Evolutionary conservation across 2,329 filamentous ascomycete genomes (phyloP).

Genomic region (Penicillium hordei): DNA sequence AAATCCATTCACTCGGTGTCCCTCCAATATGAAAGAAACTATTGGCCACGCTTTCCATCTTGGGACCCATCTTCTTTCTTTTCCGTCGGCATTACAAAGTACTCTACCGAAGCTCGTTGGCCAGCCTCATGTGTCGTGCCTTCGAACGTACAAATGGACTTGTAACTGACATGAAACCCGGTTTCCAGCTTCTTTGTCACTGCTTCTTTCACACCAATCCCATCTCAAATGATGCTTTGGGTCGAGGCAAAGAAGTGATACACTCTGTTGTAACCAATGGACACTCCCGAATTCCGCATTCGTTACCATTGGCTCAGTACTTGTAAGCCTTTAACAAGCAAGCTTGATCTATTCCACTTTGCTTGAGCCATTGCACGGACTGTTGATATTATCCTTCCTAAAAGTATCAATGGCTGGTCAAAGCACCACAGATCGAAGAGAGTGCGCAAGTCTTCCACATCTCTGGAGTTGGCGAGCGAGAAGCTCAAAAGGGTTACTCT

Average conservation of each 20-base stretch:
- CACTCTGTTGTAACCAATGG: too few relatives aligned
- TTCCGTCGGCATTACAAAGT: background rate
- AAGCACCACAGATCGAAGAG: background rate
- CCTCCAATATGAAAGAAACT: background rate
- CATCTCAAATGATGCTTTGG: background rate
- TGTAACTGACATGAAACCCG: background rate
- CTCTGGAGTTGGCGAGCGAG: too few relatives aligned
- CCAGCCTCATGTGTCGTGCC: background rate
- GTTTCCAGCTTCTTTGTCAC: background rate
- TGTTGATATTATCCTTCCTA: background rate
- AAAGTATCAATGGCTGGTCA: background rate
- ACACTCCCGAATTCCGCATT: background rate
- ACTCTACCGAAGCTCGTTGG: background rate
- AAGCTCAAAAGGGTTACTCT: background rate
- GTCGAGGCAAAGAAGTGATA: background rate
- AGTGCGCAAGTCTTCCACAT: too few relatives aligned
- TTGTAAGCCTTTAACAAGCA: background rate
- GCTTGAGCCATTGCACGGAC: background rate
- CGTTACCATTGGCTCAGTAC: too few relatives aligned
- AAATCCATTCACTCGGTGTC: background rate
- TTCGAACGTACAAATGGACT: background rate
- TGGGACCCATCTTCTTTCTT: background rate
- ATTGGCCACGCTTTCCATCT: background rate
- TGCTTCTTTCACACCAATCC: background rate
- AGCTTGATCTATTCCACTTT: background rate